Percentiles rank a stretch among this genome's conserved stretches.
Evolutionary conservation across 805 yeast species (phyloP).

Genomic region (Tetrapisispora iriomotensis): DNA sequence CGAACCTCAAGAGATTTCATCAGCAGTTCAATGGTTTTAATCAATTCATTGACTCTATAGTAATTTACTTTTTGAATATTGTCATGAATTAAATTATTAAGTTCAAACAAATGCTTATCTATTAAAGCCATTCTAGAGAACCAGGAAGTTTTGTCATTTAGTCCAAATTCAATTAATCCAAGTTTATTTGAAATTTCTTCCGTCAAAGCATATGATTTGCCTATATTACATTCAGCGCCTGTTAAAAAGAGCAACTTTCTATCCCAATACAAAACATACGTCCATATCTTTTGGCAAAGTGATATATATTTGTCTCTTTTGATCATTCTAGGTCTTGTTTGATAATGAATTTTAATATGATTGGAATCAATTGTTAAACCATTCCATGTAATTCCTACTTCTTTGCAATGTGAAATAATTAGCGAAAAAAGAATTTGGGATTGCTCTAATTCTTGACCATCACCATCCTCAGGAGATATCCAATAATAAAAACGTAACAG

Average conservation of each 20-base stretch:
- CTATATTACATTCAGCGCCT: constrained; percentile 24
- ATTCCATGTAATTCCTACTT: constrained; percentile 24
- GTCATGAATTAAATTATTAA: constrained; percentile 17
- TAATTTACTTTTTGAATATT: constrained; percentile 14
- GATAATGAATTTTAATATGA: constrained; percentile 12
- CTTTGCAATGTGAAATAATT: constrained; percentile 22
- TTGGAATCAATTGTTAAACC: constrained; percentile 10
- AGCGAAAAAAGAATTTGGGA: constrained; percentile 22
- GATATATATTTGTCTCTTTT: constrained; percentile 9
- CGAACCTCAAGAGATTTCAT: constrained; percentile 5
- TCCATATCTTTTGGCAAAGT: constrained; percentile 20
- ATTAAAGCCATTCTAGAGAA: constrained; percentile 11
- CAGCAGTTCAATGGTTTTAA: constrained; percentile 8
- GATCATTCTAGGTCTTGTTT: constrained; percentile 16
- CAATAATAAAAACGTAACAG: constrained; percentile 25
- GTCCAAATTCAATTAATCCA: not conserved
- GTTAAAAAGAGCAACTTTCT: constrained; percentile 22
- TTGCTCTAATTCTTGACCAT: constrained; percentile 23
- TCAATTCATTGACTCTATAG: constrained; percentile 4
- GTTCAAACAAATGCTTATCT: constrained; percentile 11
- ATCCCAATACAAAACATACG: constrained; percentile 24
- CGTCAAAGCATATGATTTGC: constrained; percentile 11
- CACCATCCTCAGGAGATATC: constrained; percentile 29
- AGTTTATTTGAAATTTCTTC: no score
- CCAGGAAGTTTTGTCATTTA: constrained; percentile 9